Evolutionary conservation across 176 grass and related monocot genomes (phyloP).

Genomic region (Juncus inflexus): DNA sequence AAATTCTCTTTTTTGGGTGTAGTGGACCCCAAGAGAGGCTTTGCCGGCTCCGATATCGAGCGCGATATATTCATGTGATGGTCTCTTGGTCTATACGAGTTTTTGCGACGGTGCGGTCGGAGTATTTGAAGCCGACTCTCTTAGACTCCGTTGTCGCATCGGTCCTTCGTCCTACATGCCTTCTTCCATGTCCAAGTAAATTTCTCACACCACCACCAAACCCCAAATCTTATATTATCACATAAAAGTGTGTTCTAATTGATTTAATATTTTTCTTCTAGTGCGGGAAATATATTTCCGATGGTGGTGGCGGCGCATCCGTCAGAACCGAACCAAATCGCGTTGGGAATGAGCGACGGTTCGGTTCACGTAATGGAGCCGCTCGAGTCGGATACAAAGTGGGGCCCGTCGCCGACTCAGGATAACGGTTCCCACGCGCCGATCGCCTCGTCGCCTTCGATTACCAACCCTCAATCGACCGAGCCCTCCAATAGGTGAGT

Average conservation of each 20-base stretch:
- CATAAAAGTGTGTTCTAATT: background rate
- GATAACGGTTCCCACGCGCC: slow-evolving; percentile 63
- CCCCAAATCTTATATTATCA: background rate
- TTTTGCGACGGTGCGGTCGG: slow-evolving; percentile 93
- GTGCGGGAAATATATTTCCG: slow-evolving; percentile 51
- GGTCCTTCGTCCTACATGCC: slow-evolving; percentile 72
- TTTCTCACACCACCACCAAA: no score
- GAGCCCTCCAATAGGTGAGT: slow-evolving; percentile 69
- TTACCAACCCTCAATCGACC: slow-evolving; percentile 55
- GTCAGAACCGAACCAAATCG: slow-evolving; percentile 88
- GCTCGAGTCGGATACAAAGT: slow-evolving; percentile 65
- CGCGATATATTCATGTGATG: slow-evolving; percentile 97
- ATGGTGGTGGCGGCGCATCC: slow-evolving; percentile 91
- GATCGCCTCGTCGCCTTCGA: slow-evolving; percentile 41
- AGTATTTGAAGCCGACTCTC: slow-evolving; percentile 87
- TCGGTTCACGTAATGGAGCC: slow-evolving; percentile 91
- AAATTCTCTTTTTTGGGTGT: slow-evolving; percentile 20
- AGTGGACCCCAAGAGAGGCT: slow-evolving; percentile 84
- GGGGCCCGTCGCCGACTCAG: slow-evolving; percentile 59
- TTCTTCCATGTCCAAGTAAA: slow-evolving; percentile 72
- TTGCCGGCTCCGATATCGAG: slow-evolving; percentile 83
- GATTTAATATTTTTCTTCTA: slow-evolving; percentile 25
- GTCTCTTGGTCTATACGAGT: slow-evolving; percentile 62
- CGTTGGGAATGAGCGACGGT: slow-evolving; percentile 87
- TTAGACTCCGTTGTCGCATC: slow-evolving; percentile 79